Evolutionary conservation across 345 rosid genomes (phyloP).

Genomic region (Populus alba): DNA sequence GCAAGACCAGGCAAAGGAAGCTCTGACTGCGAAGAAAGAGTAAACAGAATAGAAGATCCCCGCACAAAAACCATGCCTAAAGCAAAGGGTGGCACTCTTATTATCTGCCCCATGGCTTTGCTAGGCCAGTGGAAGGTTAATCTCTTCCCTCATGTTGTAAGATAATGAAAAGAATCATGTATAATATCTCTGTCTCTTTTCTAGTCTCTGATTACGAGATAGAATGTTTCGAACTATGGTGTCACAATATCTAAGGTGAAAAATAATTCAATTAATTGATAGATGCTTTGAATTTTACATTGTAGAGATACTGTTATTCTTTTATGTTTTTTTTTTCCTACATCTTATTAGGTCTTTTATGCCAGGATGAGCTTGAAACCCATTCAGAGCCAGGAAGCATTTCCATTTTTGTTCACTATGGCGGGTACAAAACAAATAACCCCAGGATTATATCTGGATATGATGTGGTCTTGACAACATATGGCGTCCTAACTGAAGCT

Average conservation of each 20-base stretch:
- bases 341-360: background rate
- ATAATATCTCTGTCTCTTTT: no score
- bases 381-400: conserved; percentile 46
- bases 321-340: background rate
- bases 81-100: conserved; percentile 63
- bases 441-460: conserved; percentile 40
- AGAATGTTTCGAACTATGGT: no score
- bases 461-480: conserved; percentile 63
- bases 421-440: conserved; percentile 50
- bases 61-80: conserved; percentile 14
- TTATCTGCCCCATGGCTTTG: conserved; percentile 72
- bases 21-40: conserved; percentile 21
- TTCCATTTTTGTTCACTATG: conserved; percentile 54
- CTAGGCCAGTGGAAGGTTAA: conserved; percentile 74
- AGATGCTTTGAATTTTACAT: no score
- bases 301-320: no score
- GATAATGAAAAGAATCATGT: background rate
- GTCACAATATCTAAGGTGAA: no score
- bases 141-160: background rate
- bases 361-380: conserved; percentile 63
- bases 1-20: conserved; percentile 49
- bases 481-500: conserved; percentile 54
- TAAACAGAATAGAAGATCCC: conserved; percentile 18
- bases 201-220: no score
- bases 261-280: no score